Evolutionary conservation across 164 flowering plant genomes (phyloP), one percentile per base, ranked within the genome.

Genomic region (Chloranthus sessilifolius): DNA sequence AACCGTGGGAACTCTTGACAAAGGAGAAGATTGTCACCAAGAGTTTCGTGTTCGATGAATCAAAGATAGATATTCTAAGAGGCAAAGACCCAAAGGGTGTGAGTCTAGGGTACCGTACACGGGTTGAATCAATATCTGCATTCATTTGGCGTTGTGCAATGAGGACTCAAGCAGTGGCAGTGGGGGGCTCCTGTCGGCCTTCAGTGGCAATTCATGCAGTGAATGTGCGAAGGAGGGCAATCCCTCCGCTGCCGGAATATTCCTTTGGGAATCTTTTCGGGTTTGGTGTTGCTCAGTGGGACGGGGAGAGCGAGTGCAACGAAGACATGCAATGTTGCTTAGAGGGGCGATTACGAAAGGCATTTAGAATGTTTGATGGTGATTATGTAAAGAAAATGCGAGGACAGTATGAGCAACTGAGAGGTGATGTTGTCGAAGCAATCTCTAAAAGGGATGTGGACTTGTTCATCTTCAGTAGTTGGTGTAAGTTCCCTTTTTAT

Each of bases 401-500:
- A 43, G 17, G 3, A 10, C 29, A 20, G 6, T 24, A 44, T 14
- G 56, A 11, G 5, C 14, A 14, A 3, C 2, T 37, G 5, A 52
- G 16, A 34, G 43, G 10, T 6, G 28, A 17, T 19, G 24, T n/a
- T n/a, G n/a, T n/a, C n/a, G n/a, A n/a, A n/a, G n/a, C n/a, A 12
- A 3, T 10, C 30, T 41, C 38, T 48, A 10, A 29, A 22, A 14
- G 50, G 25, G 12, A 14, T 12, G 10, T 42, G 15, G 69, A 62
- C 19, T 4, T 26, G n/a, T 47, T 27, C 21, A 58, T 52, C 5
- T 67, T 69, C 20, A 50, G 43, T 30, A 76, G 82, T 43, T 79
- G 74, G 79, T 76, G 76, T 16, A 68, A 55, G 11, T 51, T 69
- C 14, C 57, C 61, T 1, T 28, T 56, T 0, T 42, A 56, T 44